Base-by-base conservation (phyloP, 176 grass and related monocot genomes). In the Carex cristatella region DNA sequence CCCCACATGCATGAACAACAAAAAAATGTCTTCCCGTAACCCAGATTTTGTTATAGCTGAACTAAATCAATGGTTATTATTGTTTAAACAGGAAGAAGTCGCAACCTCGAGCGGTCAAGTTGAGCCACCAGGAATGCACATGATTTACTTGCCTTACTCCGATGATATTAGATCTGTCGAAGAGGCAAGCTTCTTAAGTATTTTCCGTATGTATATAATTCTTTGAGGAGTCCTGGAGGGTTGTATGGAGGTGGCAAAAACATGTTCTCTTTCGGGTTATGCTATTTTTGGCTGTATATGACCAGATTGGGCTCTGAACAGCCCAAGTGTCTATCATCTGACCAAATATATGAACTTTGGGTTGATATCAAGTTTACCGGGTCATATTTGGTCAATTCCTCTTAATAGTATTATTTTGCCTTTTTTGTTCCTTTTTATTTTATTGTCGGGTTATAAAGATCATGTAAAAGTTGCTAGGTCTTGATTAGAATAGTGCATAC, bases 61-160 rank as follows among this genome's bases (percentile, higher is more conserved):
- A 60, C 71, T 81, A 81, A 81, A 62, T 81, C 79, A 84, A 87
- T 88, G 27, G 80, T 82, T 80, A 63, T 79, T 28, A 55, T 10
- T 69, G 49, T 60, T 68, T 65, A 83, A 81, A 85, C 91, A 98
- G 93, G 95, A 93, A 88, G 95, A 94, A 49, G 62, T 94, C 84
- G 79, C 79, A 86, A 92, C 83, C 83, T 91, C 91, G 67, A 81
- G 86, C 35, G 76, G 76, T 85, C 95, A 98, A 90, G 83, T 84
- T 58, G 93, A 93, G 72, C 89, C 95, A 2, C 91, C 95, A 83
- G 95, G 95, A 89, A 92, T 98, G 89, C 89, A 98, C 80, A 93
- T 98, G 91, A 92, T 98, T 69, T 90, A 92, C 92, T 88, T 98
- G 90, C 95, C 95, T 77, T 98, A 98, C 82, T 98, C 91, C 0